phyloP scores from a whole-genome alignment of 2,329 filamentous ascomycete species.

The Byssochlamys sp. region DNA sequence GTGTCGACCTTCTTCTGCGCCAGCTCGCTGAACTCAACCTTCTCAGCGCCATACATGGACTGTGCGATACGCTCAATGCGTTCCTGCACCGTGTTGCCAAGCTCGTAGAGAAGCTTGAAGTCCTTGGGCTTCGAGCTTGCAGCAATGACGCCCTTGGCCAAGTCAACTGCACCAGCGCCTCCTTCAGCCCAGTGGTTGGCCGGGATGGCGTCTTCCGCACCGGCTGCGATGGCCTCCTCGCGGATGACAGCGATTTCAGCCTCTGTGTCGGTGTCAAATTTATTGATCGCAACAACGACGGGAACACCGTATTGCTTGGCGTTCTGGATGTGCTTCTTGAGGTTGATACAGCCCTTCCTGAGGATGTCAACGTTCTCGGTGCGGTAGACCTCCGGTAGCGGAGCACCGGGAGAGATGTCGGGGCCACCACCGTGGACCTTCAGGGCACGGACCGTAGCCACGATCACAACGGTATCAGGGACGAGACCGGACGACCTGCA shows the following conservation, averaged over 20 bases:
- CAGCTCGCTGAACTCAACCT: conserved; percentile 84
- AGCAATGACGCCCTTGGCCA: conserved; percentile 76
- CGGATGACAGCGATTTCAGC: conserved; percentile 82
- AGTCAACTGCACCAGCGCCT: conserved; percentile 76
- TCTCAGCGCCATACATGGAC: conserved; percentile 86
- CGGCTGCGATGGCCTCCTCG: conserved; percentile 82
- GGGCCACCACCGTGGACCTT: conserved; percentile 96
- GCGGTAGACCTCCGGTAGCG: conserved; percentile 79
- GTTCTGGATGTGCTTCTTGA: conserved; percentile 90
- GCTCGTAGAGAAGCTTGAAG: conserved; percentile 76
- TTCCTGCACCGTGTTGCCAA: conserved; percentile 70
- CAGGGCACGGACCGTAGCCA: conserved; percentile 86
- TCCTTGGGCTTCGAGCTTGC: conserved; percentile 75
- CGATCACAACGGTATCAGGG: conserved; percentile 87
- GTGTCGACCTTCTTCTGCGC: conserved; percentile 94
- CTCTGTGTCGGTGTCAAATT: conserved; percentile 85
- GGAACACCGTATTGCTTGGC: conserved; percentile 82
- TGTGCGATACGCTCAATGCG: conserved; percentile 84
- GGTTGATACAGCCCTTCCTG: conserved; percentile 80
- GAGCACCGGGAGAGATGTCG: conserved; percentile 76
- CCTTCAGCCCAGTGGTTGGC: conserved; percentile 97
- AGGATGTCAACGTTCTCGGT: conserved; percentile 90
- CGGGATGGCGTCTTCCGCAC: conserved; percentile 84
- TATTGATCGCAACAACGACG: conserved; percentile 94
- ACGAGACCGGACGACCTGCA: conserved; percentile 87